Conservation (phyloP, 1,139 yeast genomes). For the Kodamaea arcana region DNA sequence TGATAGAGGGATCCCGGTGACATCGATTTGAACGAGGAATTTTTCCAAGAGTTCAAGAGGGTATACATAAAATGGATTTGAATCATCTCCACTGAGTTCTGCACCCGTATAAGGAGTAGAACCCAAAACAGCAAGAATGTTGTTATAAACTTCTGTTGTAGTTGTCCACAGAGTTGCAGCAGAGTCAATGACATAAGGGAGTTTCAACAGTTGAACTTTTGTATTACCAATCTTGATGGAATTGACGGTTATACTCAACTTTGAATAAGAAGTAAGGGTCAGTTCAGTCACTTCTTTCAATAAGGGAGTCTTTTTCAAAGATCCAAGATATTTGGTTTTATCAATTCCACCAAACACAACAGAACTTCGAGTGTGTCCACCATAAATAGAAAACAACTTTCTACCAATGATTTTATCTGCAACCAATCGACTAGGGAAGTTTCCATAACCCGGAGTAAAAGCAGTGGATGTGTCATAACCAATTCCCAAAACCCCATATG, state of each 20-base stretch:
- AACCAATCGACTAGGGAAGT: conserved; percentile 11
- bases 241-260: conserved; percentile 18
- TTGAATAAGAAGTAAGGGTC: conserved; percentile 9
- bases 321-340: conserved; percentile 12
- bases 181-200: conserved; percentile 18
- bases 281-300: conserved; percentile 10
- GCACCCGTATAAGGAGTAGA: conserved; percentile 8
- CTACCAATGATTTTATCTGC: conserved; percentile 12
- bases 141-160: conserved; percentile 16
- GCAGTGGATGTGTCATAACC: conserved; percentile 14
- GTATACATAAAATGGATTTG: conserved; percentile 4
- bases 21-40: conserved; percentile 11
- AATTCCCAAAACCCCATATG: conserved; percentile 18
- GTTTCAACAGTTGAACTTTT: conserved; percentile 14
- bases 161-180: conserved; percentile 19
- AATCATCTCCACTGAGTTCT: conserved; percentile 2
- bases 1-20: conserved; percentile 18
- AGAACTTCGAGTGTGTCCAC: conserved; percentile 8
- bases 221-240: conserved; percentile 10
- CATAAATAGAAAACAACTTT: conserved; percentile 14
- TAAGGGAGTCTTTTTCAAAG: conserved; percentile 17
- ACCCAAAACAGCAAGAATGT: conserved; percentile 14
- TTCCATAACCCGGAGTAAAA: conserved; percentile 2
- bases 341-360: conserved; percentile 24
- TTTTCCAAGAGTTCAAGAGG: conserved; percentile 3